phyloP scores from a whole-genome alignment of 805 yeast genomes.

The Metschnikowia santaceciliae region DNA sequence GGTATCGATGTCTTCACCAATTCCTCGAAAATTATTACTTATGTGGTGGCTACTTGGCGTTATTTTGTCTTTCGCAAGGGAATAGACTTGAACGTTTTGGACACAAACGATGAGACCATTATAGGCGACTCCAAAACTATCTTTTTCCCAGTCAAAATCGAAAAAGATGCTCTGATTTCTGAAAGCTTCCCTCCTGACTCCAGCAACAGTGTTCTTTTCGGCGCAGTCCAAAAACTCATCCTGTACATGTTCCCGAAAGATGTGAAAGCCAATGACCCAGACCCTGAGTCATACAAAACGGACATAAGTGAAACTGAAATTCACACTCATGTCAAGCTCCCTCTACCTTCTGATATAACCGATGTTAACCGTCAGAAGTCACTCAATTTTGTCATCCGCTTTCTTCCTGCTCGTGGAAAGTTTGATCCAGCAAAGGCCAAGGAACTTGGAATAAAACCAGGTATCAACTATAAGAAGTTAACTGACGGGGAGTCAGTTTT shows the following conservation, averaged over 20 bases:
- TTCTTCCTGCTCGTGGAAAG: slow-evolving; percentile 69
- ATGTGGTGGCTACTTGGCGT: slow-evolving; percentile 77
- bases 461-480: slow-evolving; percentile 54
- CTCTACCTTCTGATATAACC: slow-evolving; percentile 18
- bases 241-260: slow-evolving; percentile 57
- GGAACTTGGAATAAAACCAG: slow-evolving; percentile 65
- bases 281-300: slow-evolving; percentile 34
- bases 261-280: slow-evolving; percentile 35
- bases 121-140: slow-evolving; percentile 36
- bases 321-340: slow-evolving; percentile 36
- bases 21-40: slow-evolving; percentile 29
- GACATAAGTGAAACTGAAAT: slow-evolving; percentile 37
- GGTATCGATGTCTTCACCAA: slow-evolving; percentile 52
- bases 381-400: slow-evolving; percentile 64
- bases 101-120: slow-evolving; percentile 26
- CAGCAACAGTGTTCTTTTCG: neutral
- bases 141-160: slow-evolving; percentile 36
- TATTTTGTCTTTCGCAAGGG: slow-evolving; percentile 81
- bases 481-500: slow-evolving; percentile 57
- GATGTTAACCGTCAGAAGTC: slow-evolving; percentile 41
- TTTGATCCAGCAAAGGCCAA: slow-evolving; percentile 65
- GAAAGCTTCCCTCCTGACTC: neutral
- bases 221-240: slow-evolving; percentile 35
- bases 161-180: slow-evolving; percentile 1
- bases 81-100: slow-evolving; percentile 43